Evolutionary conservation across 306 rosid species (phyloP), one percentile per base, ranked within the genome.

Genomic region (Argentina anserina): DNA sequence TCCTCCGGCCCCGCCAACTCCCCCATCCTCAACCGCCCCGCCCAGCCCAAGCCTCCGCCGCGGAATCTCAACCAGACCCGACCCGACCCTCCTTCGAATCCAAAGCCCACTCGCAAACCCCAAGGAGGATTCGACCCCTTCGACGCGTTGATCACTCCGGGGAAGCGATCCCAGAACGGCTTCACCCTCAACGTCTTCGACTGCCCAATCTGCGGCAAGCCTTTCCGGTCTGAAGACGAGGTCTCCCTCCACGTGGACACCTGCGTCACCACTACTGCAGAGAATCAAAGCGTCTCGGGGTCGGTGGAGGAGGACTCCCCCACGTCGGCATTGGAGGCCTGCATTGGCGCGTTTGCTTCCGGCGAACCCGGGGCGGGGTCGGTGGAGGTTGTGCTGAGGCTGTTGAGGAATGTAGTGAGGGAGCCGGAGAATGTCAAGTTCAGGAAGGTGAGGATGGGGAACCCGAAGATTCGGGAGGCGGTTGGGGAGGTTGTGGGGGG

Each of bases 341-440:
- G 83, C 59, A 61, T 95, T 79, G 85, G 86, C 1, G 65, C 83
- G 20, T 95, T 85, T 73, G 53, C 81, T 23, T 87, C 97, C 0
- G 97, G 89, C 75, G 87, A 84, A 28, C 96, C 92, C 3, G 65
- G 83, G 13, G 70, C 79, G 7, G 93, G 96, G 2, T 91, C 97
- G 7, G 52, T 90, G 36, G 97, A 91, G 78, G 76, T 95, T 84
- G 76, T 91, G 59, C 78, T 90, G 2, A 91, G 82, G 77, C 69
- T 95, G 76, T 67, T 91, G 84, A 84, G 78, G 85, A 95, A 95
- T 69, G 74, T 95, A 43, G 88, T 71, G 23, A 83, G 76, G 85
- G 99, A 95, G 46, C 99, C 97, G 20, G 97, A 84, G 70, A 91
- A 90, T 69, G 84, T 83, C 1, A 95, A 90, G 87, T 95, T 88